Evolutionary conservation across 2,329 filamentous ascomycete genomes (phyloP).

Genomic region (Fusarium austroafricanum): DNA sequence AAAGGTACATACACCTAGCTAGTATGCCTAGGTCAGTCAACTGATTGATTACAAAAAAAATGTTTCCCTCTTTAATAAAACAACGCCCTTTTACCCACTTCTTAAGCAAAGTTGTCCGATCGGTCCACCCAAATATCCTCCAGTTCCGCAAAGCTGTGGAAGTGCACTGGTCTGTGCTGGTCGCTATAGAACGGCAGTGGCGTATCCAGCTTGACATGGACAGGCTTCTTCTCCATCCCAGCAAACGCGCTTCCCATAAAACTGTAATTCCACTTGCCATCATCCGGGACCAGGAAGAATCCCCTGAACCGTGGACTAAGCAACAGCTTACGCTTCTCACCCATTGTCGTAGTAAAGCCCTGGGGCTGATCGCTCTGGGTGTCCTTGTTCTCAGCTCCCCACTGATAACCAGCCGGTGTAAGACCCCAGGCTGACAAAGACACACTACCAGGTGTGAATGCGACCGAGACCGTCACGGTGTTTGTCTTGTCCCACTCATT

Average conservation of each 20-base stretch:
- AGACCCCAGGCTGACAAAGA: conserved; percentile 94
- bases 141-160: conserved; percentile 96
- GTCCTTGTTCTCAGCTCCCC: conserved; percentile 97
- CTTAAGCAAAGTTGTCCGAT: conserved; percentile 90
- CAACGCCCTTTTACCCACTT: conserved; percentile 41
- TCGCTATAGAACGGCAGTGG: conserved; percentile 92
- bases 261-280: conserved; percentile 94
- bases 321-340: conserved; percentile 93
- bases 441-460: conserved; percentile 96
- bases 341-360: conserved; percentile 92
- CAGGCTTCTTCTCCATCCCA: conserved; percentile 87
- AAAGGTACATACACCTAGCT: conserved; percentile 23
- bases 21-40: not conserved
- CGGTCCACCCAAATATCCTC: conserved; percentile 97
- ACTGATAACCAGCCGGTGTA: conserved; percentile 92
- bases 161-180: conserved; percentile 91
- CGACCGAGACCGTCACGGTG: conserved; percentile 93
- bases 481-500: conserved; percentile 75
- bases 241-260: conserved; percentile 95
- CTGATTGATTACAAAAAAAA: conserved; percentile 39
- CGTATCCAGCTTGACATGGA: conserved; percentile 94
- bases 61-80: conserved; percentile 25
- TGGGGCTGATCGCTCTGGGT: conserved; percentile 91
- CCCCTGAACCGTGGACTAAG: conserved; percentile 94
- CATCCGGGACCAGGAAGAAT: conserved; percentile 95